These are phyloP conservation scores for Aotearoamyces nothofagi DNA, from an alignment of 2,329 filamentous ascomycete genomes.

Conservation along the genomic window DNA sequence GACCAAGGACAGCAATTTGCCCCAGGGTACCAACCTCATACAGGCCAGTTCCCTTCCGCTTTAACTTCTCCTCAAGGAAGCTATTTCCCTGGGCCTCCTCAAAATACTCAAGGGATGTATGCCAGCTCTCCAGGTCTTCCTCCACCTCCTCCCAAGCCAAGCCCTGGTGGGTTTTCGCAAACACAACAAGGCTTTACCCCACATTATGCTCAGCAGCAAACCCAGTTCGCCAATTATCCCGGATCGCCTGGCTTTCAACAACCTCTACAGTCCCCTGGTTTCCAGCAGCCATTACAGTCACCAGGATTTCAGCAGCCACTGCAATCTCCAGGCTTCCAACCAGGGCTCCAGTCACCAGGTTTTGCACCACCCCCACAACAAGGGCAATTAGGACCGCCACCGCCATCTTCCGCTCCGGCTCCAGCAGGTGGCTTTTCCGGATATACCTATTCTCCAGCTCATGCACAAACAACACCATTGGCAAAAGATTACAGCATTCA, in stretches of 20 bases:
- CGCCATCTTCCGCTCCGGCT: slow-evolving; percentile 13
- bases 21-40: slow-evolving; percentile 21
- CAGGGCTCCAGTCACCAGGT: slow-evolving; percentile 20
- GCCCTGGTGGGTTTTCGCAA: too few relatives aligned
- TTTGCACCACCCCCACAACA: slow-evolving; percentile 20
- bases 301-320: slow-evolving; percentile 25
- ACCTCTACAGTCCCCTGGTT: slow-evolving; percentile 6
- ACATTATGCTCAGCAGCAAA: slow-evolving; percentile 3
- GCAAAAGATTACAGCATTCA: slow-evolving; percentile 42
- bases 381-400: too few relatives aligned
- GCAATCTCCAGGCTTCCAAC: slow-evolving; percentile 5
- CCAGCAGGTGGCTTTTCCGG: slow-evolving; percentile 40
- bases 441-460: slow-evolving; percentile 28
- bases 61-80: too few relatives aligned
- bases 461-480: slow-evolving; percentile 17
- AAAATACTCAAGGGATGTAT: slow-evolving; percentile 3
- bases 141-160: too few relatives aligned
- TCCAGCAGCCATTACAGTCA: slow-evolving; percentile 14
- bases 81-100: slow-evolving; percentile 8
- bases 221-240: slow-evolving; percentile 30
- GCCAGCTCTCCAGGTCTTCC: too few relatives aligned
- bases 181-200: slow-evolving; percentile 4
- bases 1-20: slow-evolving; percentile 40
- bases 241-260: slow-evolving; percentile 28
- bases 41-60: background rate